Evolutionary conservation across 352 stramenopile genomes (phyloP).

Genomic region (Thalassiosira mediterranea): DNA sequence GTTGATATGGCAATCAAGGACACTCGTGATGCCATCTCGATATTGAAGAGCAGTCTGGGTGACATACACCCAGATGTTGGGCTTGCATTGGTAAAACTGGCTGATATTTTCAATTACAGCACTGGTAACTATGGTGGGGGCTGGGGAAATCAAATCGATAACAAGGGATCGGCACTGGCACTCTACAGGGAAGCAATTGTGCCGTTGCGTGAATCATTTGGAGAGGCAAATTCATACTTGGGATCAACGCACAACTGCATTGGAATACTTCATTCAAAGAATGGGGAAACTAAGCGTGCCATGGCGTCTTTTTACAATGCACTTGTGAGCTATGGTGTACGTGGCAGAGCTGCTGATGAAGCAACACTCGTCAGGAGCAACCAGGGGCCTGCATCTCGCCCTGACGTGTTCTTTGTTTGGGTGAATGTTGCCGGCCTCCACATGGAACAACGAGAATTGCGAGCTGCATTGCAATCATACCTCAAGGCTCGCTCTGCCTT

Average conservation of each 20-base stretch:
- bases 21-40: conserved; percentile 34
- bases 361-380: neutral
- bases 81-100: conserved; percentile 34
- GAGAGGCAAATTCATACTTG: conserved; percentile 35
- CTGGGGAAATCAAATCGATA: no score
- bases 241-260: conserved; percentile 46
- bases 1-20: conserved; percentile 56
- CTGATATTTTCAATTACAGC: conserved; percentile 53
- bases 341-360: conserved; percentile 21
- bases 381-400: no score
- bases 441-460: conserved; percentile 48
- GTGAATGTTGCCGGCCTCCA: conserved; percentile 56
- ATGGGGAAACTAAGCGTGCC: conserved; percentile 36
- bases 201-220: conserved; percentile 45
- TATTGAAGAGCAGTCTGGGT: conserved; percentile 45
- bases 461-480: conserved; percentile 50
- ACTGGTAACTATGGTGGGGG: no score
- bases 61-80: conserved; percentile 52
- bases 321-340: conserved; percentile 51
- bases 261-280: conserved; percentile 46
- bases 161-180: conserved; percentile 37
- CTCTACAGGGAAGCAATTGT: conserved; percentile 46
- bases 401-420: conserved; percentile 58
- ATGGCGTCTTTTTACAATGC: conserved; percentile 52
- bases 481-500: conserved; percentile 51